Base-by-base conservation (phyloP, 2,329 filamentous ascomycete genomes). In the Plectosphaerella cucumerina region DNA sequence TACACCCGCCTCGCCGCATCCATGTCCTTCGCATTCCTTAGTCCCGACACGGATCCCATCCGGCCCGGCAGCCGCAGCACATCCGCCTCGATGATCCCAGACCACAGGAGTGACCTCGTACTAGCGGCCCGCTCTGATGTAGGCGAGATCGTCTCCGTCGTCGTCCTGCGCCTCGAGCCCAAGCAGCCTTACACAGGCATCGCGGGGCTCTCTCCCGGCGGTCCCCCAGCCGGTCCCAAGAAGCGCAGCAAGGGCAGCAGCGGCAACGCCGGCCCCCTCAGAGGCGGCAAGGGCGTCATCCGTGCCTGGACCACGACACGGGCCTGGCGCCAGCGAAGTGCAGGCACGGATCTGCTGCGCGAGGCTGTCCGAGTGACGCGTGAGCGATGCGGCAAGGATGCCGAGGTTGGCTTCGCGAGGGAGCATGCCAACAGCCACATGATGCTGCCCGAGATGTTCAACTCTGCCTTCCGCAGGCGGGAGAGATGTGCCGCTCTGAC, bases 291-390 rank as follows among this genome's bases (percentile, higher is more conserved):
- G 55, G 88, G 85, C 9, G 73, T 90, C 45, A 85, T 96, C 51
- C 81, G 88, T 23, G 90, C 88, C 1, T 96, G 91, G 90, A 93
- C 90, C 2, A 89, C 90, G 2, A 77, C 78, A 62, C 70, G 84
- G 47, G 75, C 77, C 58, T 90, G 90, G 65, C 79, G 91, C 22
- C 75, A 81, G 31, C 81, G 82, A 55, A 90, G 90, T 0, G 74
- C 95, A 21, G 91, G 90, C 3, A 77, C 73, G 39, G 85, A 84
- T 31, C 69, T 96, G 60, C 73, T 96, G 45, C 80, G 86, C 58
- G 86, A 89, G 59, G 89, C 87, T 2, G 84, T 92, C 3, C 76
- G 77, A 51, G 66, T 86, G 50, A 86, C 87, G 53, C 80, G 80
- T 59, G 83, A 85, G 66, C 81, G 79, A 61, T 86, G 86, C 52